Evolutionary conservation across 2,329 filamentous ascomycete species (phyloP).

Genomic region (Alternaria infectoria): DNA sequence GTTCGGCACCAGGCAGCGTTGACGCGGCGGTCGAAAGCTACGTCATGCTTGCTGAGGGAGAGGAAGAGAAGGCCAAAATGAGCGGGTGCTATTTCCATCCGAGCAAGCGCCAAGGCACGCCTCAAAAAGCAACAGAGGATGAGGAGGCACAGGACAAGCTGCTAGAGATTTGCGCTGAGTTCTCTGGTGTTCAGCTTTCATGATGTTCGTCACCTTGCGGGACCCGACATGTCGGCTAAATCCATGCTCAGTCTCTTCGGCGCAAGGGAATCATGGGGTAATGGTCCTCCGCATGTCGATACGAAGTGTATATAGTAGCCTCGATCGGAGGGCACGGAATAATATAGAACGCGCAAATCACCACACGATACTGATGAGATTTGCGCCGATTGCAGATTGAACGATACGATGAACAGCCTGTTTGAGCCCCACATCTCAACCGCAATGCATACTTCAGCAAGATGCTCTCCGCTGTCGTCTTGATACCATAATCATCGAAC

Average conservation of each 20-base stretch:
- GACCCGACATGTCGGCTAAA: background rate
- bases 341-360: background rate
- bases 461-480: fast-evolving
- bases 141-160: slow-evolving; percentile 54
- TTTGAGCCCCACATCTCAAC: background rate
- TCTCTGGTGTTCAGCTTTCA: slow-evolving; percentile 45
- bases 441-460: background rate
- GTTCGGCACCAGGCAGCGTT: slow-evolving; percentile 55
- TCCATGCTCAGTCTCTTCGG: background rate
- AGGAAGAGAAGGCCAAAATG: slow-evolving; percentile 31
- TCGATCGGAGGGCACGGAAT: background rate
- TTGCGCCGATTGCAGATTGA: background rate
- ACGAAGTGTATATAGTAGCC: background rate
- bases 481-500: background rate
- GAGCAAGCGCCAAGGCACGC: slow-evolving; percentile 34
- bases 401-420: background rate
- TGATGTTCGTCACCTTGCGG: background rate
- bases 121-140: slow-evolving; percentile 44
- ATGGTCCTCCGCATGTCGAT: background rate
- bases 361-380: background rate
- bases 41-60: slow-evolving; percentile 56
- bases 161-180: slow-evolving; percentile 47
- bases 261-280: background rate
- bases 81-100: slow-evolving; percentile 51
- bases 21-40: slow-evolving; percentile 57